Evolutionary conservation across 495 filamentous ascomycete species (phyloP).

Genomic region (Podospora pseudopauciseta): DNA sequence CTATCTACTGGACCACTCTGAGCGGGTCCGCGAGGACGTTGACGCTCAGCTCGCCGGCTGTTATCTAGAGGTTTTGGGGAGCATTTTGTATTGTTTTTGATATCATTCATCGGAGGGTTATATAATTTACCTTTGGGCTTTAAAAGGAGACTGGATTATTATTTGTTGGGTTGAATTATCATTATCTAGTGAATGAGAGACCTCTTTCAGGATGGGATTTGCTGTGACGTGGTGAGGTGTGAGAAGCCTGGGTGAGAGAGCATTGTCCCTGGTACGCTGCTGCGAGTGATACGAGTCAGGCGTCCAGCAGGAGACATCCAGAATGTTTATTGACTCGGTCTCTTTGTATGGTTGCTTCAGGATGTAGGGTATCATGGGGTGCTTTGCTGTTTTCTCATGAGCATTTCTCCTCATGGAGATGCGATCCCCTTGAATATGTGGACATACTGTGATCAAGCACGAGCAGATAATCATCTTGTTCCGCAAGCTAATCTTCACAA

Average conservation of each 20-base stretch:
- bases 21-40: constrained; percentile 52
- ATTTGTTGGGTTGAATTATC: background rate
- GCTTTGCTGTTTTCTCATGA: too few species aligned
- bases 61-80: background rate
- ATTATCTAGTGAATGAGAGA: background rate
- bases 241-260: background rate
- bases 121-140: background rate
- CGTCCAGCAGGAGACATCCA: too few species aligned
- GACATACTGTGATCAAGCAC: too few species aligned
- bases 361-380: too few species aligned
- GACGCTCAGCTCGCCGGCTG: constrained; percentile 30
- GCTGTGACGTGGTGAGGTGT: background rate
- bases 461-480: too few species aligned
- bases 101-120: background rate
- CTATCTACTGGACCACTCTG: constrained; percentile 57
- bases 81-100: background rate
- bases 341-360: too few species aligned
- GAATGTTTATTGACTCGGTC: too few species aligned
- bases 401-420: too few species aligned
- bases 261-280: too few species aligned
- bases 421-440: too few species aligned
- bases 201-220: background rate
- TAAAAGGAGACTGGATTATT: background rate
- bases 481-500: too few species aligned
- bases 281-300: too few species aligned